These are phyloP conservation scores for Aeminium ludgeri DNA, from an alignment of 495 filamentous ascomycete species.

Conservation along the genomic window DNA sequence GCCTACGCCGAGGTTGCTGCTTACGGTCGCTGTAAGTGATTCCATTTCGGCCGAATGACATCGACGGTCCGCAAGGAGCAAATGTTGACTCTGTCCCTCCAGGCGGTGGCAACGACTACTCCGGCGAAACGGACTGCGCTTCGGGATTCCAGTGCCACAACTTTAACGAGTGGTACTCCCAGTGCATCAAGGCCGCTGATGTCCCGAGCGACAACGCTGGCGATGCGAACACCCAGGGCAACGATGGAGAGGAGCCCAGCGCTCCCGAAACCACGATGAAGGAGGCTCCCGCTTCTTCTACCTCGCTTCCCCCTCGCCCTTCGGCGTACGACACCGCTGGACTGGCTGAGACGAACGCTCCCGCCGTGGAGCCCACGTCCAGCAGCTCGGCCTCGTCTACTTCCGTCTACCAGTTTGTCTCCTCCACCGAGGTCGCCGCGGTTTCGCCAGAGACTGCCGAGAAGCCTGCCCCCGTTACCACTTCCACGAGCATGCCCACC, in stretches of 20 bases:
- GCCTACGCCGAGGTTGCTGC: constrained; percentile 9
- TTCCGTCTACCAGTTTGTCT: no score
- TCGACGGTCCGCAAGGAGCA: background rate
- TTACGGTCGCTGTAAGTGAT: constrained; percentile 14
- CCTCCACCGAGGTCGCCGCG: no score
- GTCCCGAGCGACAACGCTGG: background rate
- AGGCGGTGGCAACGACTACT: constrained; percentile 12
- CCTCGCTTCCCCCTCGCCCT: background rate
- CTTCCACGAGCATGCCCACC: background rate
- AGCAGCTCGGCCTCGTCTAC: no score
- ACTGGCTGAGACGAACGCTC: background rate
- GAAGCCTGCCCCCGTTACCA: no score
- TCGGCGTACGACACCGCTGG: background rate
- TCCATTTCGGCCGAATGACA: no score
- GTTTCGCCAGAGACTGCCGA: no score
- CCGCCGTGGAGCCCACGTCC: background rate
- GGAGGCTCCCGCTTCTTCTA: no score
- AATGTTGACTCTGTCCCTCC: background rate
- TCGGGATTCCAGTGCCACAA: constrained; percentile 10
- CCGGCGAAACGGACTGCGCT: constrained; percentile 12
- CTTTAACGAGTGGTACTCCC: constrained; percentile 14
- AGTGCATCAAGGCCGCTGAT: constrained; percentile 12
- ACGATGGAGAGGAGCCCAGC: no score
- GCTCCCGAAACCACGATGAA: no score
- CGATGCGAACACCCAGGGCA: no score